Evolutionary conservation across 2,329 filamentous ascomycete species (phyloP).

Genomic region (Penicillium thymicola): DNA sequence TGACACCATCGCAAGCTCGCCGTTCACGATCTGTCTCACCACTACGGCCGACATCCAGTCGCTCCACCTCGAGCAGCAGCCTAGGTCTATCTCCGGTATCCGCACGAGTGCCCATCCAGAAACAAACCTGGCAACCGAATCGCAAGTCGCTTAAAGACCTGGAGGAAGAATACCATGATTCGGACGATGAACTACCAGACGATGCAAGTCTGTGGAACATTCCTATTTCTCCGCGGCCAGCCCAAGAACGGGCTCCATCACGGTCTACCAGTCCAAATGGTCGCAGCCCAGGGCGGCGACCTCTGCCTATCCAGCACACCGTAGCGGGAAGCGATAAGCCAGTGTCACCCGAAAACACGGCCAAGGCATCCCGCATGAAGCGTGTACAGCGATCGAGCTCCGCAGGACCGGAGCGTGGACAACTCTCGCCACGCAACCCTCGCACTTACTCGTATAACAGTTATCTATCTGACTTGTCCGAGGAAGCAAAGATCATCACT

Average conservation of each 20-base stretch:
- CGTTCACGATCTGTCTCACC: slow-evolving; percentile 34
- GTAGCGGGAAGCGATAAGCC: slow-evolving; percentile 27
- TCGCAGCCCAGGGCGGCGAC: slow-evolving; percentile 38
- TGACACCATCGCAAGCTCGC: slow-evolving; percentile 28
- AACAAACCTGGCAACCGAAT: slow-evolving; percentile 43
- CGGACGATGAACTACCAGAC: slow-evolving; percentile 50
- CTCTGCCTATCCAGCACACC: slow-evolving; percentile 44
- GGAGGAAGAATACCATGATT: slow-evolving; percentile 51
- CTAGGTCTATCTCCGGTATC: slow-evolving; percentile 27
- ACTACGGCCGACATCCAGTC: slow-evolving; percentile 25
- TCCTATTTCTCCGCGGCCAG: slow-evolving; percentile 47
- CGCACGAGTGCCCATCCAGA: slow-evolving; percentile 28
- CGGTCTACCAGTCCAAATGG: slow-evolving; percentile 43
- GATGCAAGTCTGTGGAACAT: slow-evolving; percentile 52
- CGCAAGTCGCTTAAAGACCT: slow-evolving; percentile 49
- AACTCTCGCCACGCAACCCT: slow-evolving; percentile 42
- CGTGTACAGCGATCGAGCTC: slow-evolving; percentile 36
- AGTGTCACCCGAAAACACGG: slow-evolving; percentile 23
- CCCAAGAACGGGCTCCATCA: slow-evolving; percentile 40
- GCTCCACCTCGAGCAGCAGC: slow-evolving; percentile 27
- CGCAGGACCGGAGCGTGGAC: slow-evolving; percentile 41
- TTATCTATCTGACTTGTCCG: slow-evolving; percentile 56
- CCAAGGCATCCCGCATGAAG: slow-evolving; percentile 32
- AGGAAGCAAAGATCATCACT: slow-evolving; percentile 59
- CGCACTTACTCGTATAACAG: slow-evolving; percentile 59